These are phyloP conservation scores for Colletotrichum echinochloae DNA, from an alignment of 2,329 filamentous ascomycete species.

Conservation along the genomic window DNA sequence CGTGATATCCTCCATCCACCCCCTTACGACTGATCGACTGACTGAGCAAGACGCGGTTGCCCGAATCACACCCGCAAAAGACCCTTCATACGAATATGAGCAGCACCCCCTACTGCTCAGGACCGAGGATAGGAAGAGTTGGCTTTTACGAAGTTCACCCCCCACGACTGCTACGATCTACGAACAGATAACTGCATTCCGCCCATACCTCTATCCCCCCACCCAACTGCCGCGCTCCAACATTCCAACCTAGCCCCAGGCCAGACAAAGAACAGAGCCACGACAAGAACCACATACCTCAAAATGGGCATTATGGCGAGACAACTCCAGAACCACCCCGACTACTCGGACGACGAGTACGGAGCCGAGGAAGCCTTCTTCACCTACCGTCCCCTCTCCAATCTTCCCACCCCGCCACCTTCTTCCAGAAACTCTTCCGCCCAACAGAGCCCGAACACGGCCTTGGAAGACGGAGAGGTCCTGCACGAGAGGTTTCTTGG, in stretches of 20 bases:
- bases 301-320: conserved; percentile 39
- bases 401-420: conserved; percentile 74
- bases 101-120: conserved; percentile 40
- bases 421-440: conserved; percentile 62
- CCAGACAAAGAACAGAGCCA: conserved; percentile 12
- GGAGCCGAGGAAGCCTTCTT: conserved; percentile 68
- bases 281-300: background rate
- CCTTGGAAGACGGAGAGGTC: conserved; percentile 58
- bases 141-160: conserved; percentile 32
- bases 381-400: conserved; percentile 75
- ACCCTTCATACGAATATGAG: conserved; percentile 40
- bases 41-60: conserved; percentile 5
- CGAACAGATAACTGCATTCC: conserved; percentile 31
- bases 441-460: conserved; percentile 56
- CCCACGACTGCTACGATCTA: conserved; percentile 32
- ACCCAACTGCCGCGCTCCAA: background rate
- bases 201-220: too few relatives aligned
- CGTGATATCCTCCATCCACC: conserved; percentile 9
- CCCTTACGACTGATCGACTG: conserved; percentile 10
- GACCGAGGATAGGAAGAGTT: conserved; percentile 42
- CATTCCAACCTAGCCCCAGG: conserved; percentile 4
- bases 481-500: conserved; percentile 55
- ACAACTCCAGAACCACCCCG: conserved; percentile 36
- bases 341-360: conserved; percentile 56
- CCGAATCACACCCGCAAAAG: conserved; percentile 15